Evolutionary conservation across 2,329 filamentous ascomycete genomes (phyloP), one percentile per base, ranked within the genome.

Genomic region (Aspergillus puulaauensis): DNA sequence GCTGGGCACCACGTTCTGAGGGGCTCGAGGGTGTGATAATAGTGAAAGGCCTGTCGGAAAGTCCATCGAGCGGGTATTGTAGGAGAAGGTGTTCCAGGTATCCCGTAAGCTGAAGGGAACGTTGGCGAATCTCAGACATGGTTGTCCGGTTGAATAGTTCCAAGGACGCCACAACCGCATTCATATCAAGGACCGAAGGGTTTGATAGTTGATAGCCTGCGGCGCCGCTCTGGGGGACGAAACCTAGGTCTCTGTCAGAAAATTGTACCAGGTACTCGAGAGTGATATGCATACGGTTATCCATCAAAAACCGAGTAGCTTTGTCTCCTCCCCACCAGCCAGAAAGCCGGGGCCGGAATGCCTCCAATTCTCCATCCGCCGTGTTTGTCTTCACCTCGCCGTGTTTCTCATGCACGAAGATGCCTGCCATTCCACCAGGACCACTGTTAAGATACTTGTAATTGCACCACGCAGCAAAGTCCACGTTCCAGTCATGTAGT

Each of bases 391-490:
- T 69, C 6, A 72, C 71, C 27, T 65, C 72, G 41, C 88, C 86
- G 70, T 96, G 89, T 40, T 79, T 81, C 69, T 90, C 85, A 72
- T 96, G 91, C 8, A 96, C 89, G 64, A 92, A 96, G 1, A 88
- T 79, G 0, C 89, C 91, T 1, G 85, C 91, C 62, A 96, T 96
- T 15, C 87, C 83, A 4, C 92, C 92, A 0, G 92, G 91, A 0
- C 92, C 92, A 24, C 87, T 86, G 70, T 96, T 96, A 72, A 96
- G 83, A 77, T 96, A 96, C 77, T 96, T 96, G 82, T 96, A 96
- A 17, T 88, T 93, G 75, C 92, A 96, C 92, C 92, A 96, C 54
- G 85, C 90, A 15, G 93, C 92, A 68, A 96, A 96, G 73, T 96
- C 92, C 35, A 96, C 91, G 64, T 90, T 83, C 92, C 92, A 96